Evolutionary conservation across 2,329 filamentous ascomycete genomes (phyloP).

Genomic region (Diaporthe aspalathi): DNA sequence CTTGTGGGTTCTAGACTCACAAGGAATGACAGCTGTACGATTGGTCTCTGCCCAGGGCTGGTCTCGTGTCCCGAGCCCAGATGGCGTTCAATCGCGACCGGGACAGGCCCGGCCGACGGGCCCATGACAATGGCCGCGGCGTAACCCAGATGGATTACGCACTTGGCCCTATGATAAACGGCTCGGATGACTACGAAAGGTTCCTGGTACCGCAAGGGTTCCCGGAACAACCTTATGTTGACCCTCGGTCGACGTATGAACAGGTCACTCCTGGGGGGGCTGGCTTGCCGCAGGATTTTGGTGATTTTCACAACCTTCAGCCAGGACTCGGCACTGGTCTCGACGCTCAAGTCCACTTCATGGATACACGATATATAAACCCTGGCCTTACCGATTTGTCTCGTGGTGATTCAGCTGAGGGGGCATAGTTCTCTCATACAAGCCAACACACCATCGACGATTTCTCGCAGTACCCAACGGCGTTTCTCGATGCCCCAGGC

Average conservation of each 20-base stretch:
- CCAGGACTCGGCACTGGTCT: neutral
- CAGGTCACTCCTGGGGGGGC: neutral
- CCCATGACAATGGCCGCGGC: neutral
- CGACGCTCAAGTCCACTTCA: neutral
- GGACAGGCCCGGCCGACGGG: neutral
- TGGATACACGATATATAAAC: neutral
- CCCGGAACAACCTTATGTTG: neutral
- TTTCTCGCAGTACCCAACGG: neutral
- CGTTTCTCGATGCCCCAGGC: neutral
- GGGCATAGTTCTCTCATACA: neutral
- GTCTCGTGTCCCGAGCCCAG: neutral
- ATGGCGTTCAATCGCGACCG: neutral
- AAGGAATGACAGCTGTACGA: neutral
- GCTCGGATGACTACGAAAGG: neutral
- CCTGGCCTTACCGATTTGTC: neutral
- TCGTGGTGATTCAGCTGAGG: neutral
- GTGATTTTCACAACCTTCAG: neutral
- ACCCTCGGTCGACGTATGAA: neutral
- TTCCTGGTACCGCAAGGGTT: neutral
- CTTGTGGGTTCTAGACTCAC: constrained; percentile 10
- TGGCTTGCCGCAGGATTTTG: neutral
- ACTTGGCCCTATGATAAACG: neutral
- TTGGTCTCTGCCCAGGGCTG: neutral
- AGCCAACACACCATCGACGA: neutral
- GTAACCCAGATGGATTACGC: neutral